phyloP scores from a whole-genome alignment of 2,329 filamentous ascomycete genomes.

The Alternaria ethzedia region DNA sequence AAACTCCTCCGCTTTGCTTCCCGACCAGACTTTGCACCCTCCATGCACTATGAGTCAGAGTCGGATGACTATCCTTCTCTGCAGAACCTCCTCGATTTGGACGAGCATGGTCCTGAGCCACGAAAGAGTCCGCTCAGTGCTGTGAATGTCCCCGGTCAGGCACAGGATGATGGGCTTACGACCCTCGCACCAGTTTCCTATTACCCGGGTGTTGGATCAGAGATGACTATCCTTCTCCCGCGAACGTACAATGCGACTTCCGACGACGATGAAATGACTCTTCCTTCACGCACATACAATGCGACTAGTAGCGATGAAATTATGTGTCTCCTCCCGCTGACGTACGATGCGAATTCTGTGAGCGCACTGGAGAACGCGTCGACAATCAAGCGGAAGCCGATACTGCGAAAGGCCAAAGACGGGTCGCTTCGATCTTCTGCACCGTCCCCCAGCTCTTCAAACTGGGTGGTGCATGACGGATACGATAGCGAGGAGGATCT shows the following conservation, averaged over 20 bases:
- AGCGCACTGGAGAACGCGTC: neutral
- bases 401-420: neutral
- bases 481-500: neutral
- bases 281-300: neutral
- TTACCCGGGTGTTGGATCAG: neutral
- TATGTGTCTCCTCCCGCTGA: fast-evolving
- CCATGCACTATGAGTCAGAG: neutral
- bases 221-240: neutral
- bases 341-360: neutral
- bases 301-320: fast-evolving
- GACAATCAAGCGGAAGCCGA: neutral
- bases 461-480: neutral
- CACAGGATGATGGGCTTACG: neutral
- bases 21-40: neutral
- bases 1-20: neutral
- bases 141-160: fast-evolving
- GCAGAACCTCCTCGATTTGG: neutral
- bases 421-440: neutral
- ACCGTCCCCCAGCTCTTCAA: neutral
- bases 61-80: neutral
- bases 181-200: neutral
- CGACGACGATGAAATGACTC: fast-evolving
- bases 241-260: neutral
- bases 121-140: neutral
- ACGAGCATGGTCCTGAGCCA: neutral